Evolutionary conservation across 2,329 filamentous ascomycete species (phyloP).

Genomic region (Paraphoma chrysanthemicola): DNA sequence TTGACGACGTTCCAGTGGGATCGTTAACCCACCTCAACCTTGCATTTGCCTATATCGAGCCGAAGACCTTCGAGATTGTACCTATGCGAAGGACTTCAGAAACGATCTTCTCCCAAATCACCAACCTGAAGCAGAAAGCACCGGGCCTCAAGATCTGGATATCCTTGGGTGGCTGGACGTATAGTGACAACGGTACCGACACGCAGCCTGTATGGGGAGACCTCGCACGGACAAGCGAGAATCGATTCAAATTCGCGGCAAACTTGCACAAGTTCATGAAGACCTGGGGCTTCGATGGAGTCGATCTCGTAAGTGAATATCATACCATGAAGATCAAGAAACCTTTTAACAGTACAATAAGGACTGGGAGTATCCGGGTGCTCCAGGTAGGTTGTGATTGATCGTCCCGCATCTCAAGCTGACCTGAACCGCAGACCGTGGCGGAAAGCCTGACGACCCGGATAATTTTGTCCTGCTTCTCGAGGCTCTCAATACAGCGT

Average conservation of each 20-base stretch:
- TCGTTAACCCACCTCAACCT: neutral
- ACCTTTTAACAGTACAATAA: slow-evolving; percentile 22
- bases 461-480: slow-evolving; percentile 2
- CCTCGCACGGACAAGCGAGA: slow-evolving; percentile 6
- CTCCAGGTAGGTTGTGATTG: neutral
- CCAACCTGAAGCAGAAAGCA: slow-evolving; percentile 29
- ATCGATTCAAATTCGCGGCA: slow-evolving; percentile 40
- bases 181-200: slow-evolving; percentile 45
- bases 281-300: slow-evolving; percentile 51
- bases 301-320: neutral
- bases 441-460: slow-evolving; percentile 44
- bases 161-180: slow-evolving; percentile 51
- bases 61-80: neutral
- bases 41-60: neutral
- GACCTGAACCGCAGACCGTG: slow-evolving; percentile 24
- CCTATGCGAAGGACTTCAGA: neutral
- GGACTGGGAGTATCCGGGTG: slow-evolving; percentile 27
- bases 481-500: neutral
- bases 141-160: slow-evolving; percentile 43
- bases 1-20: neutral
- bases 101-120: neutral
- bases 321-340: too few relatives aligned
- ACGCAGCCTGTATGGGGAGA: slow-evolving; percentile 31
- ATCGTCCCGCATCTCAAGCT: too few relatives aligned
- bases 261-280: slow-evolving; percentile 47